Evolutionary conservation across 2,329 filamentous ascomycete genomes (phyloP).

Genomic region (Penicillium decumbens): DNA sequence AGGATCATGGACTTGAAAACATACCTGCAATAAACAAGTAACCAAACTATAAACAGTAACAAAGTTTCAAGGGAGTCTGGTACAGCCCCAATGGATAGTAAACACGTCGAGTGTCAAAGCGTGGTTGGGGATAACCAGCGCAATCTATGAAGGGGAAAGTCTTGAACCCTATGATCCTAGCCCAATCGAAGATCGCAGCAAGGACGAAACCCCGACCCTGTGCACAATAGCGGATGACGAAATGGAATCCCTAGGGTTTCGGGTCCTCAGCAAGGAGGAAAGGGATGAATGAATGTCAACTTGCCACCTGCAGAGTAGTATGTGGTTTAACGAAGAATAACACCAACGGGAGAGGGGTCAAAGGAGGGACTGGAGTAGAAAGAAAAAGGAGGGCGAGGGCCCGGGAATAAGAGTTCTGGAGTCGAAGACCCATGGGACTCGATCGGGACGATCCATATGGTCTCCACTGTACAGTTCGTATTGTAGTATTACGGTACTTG

Average conservation of each 20-base stretch:
- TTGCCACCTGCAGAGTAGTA: conserved; percentile 29
- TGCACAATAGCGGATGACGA: conserved; percentile 16
- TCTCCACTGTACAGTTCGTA: conserved; percentile 8
- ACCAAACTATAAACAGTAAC: conserved; percentile 25
- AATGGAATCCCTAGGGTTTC: conserved; percentile 9
- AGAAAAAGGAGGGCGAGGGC: conserved; percentile 7
- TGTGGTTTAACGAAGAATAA: no score
- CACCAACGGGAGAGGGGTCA: not conserved
- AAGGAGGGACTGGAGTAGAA: conserved; percentile 10
- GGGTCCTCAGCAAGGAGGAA: conserved; percentile 23
- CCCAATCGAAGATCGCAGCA: conserved; percentile 22
- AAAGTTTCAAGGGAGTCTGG: conserved; percentile 17
- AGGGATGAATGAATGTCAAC: conserved; percentile 16
- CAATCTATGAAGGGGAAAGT: not conserved
- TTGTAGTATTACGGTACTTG: not conserved
- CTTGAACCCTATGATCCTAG: conserved; percentile 2
- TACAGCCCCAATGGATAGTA: conserved; percentile 15
- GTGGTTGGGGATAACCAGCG: conserved; percentile 14
- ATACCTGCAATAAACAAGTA: conserved; percentile 18
- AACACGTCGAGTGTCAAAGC: conserved; percentile 9
- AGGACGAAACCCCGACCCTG: conserved; percentile 16
- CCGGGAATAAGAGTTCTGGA: conserved; percentile 18
- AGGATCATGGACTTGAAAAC: conserved; percentile 15
- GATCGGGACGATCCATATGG: conserved; percentile 26
- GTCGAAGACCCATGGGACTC: conserved; percentile 21